phyloP scores from a whole-genome alignment of 306 rosid species.

The Sphenostylis stenocarpa region DNA sequence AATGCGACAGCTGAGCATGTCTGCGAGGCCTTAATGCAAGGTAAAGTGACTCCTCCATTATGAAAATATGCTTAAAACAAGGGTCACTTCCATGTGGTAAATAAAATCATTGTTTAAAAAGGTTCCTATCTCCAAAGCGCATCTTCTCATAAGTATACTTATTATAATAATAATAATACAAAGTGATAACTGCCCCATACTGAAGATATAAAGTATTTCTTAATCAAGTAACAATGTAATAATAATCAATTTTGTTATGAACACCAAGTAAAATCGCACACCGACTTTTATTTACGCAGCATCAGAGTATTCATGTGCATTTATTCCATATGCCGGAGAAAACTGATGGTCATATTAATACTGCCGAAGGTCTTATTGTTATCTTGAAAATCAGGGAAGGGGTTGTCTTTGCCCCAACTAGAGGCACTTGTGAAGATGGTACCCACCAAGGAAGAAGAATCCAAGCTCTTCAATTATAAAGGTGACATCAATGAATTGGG shows the following conservation, averaged over 20 bases:
- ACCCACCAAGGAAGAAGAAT: slow-evolving; percentile 85
- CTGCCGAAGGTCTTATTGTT: slow-evolving; percentile 13
- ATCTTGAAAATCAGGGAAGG: slow-evolving; percentile 62
- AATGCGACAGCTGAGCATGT: slow-evolving; percentile 72
- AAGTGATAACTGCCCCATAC: slow-evolving; percentile 6
- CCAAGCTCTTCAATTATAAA: slow-evolving; percentile 62
- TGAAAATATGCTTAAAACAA: not conserved
- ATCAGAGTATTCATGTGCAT: slow-evolving; percentile 23
- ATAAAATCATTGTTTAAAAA: slow-evolving; percentile 19
- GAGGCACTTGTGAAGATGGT: slow-evolving; percentile 94
- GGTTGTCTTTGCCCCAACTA: slow-evolving; percentile 70
- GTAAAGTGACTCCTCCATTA: slow-evolving; percentile 42
- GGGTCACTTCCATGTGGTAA: not conserved
- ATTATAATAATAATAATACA: not conserved
- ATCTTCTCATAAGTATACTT: slow-evolving; percentile 3
- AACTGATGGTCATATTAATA: slow-evolving; percentile 11
- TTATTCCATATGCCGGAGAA: slow-evolving; percentile 19
- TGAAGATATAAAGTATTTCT: not conserved
- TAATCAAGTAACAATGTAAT: not conserved
- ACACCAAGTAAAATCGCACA: slow-evolving; percentile 7
- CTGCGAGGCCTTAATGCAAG: slow-evolving; percentile 81
- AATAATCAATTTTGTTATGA: not conserved
- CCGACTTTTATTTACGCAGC: slow-evolving; percentile 19
- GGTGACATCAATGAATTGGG: slow-evolving; percentile 86
- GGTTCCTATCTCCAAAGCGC: slow-evolving; percentile 19